Evolutionary conservation across 1,284 basidiomycete genomes (phyloP).

Genomic region (Fomes fomentarius): DNA sequence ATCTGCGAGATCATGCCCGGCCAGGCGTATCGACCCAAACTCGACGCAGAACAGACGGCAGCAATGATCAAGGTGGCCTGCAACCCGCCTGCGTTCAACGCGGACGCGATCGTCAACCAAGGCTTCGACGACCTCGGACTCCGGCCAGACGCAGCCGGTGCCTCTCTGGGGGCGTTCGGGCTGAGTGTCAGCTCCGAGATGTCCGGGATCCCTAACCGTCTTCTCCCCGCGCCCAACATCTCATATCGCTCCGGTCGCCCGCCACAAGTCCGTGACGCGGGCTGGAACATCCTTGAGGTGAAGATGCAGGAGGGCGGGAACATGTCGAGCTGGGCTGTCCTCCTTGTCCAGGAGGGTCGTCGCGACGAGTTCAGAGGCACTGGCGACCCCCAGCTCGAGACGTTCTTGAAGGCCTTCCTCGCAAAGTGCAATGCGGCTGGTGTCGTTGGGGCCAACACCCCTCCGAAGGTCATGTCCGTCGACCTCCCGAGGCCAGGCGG

Average conservation of each 20-base stretch:
- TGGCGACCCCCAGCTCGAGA: conserved; percentile 41
- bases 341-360: conserved; percentile 56
- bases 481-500: conserved; percentile 29
- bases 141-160: conserved; percentile 34
- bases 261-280: conserved; percentile 50
- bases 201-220: conserved; percentile 62
- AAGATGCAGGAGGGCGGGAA: conserved; percentile 58
- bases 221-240: conserved; percentile 59
- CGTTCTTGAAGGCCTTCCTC: conserved; percentile 51
- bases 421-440: conserved; percentile 58
- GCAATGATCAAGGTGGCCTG: conserved; percentile 70
- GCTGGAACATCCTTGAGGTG: conserved; percentile 74
- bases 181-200: conserved; percentile 57
- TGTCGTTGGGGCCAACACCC: conserved; percentile 43
- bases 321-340: conserved; percentile 59
- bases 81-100: conserved; percentile 61
- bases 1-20: conserved; percentile 65
- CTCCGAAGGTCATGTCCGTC: conserved; percentile 43
- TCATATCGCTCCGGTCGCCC: conserved; percentile 51
- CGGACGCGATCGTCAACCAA: conserved; percentile 53
- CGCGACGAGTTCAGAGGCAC: conserved; percentile 40
- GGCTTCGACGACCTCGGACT: conserved; percentile 63
- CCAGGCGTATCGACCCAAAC: conserved; percentile 55
- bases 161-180: conserved; percentile 50
- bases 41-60: conserved; percentile 55